Conservation (phyloP, 352 stramenopile genomes). For the Phytophthora brassicae region DNA sequence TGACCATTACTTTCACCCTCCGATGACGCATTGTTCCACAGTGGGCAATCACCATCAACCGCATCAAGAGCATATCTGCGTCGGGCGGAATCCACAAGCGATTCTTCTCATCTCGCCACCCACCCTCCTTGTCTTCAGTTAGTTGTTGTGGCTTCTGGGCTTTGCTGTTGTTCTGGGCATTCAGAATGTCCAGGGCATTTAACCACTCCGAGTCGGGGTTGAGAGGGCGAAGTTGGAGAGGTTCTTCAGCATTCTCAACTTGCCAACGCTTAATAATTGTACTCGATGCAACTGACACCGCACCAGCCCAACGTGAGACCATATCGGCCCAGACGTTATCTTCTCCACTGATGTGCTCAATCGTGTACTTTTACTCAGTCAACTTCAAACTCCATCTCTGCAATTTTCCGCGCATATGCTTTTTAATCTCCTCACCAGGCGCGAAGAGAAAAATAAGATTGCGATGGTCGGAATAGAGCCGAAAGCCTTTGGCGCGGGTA, state of each 20-base stretch:
- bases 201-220: neutral
- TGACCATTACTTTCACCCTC: neutral
- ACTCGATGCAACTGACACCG: neutral
- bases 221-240: neutral
- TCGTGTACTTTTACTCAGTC: neutral
- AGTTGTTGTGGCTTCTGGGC: no score
- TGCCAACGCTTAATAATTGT: neutral
- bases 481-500: neutral
- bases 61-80: neutral
- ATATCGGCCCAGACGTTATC: slow-evolving; percentile 5
- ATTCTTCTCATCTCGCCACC: neutral
- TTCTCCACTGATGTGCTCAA: neutral
- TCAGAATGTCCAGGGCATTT: neutral
- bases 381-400: slow-evolving; percentile 5
- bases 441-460: neutral
- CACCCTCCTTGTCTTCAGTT: neutral
- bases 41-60: slow-evolving; percentile 2
- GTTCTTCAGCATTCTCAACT: neutral
- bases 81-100: neutral
- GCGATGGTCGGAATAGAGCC: neutral
- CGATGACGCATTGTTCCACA: neutral
- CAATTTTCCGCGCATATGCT: neutral
- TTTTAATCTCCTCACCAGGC: neutral
- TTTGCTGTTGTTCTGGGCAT: no score
- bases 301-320: neutral